Percentiles rank a stretch among this genome's conserved stretches.
Evolutionary conservation across 2,329 filamentous ascomycete genomes (phyloP).

Genomic region (Nakataea oryzae): DNA sequence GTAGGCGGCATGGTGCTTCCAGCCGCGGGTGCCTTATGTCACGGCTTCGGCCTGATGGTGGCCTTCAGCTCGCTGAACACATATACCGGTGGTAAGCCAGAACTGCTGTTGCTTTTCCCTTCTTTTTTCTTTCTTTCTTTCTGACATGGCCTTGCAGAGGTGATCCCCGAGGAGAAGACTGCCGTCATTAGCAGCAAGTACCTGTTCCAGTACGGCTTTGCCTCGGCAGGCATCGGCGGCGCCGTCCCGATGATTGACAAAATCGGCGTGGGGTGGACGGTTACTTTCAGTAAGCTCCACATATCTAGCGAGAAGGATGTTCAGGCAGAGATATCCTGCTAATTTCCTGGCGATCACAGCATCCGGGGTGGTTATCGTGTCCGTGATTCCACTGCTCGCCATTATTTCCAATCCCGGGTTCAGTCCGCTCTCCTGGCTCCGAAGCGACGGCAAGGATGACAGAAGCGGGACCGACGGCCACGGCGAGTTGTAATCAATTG

Average conservation of each 20-base stretch:
- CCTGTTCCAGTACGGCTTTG: constrained; percentile 8
- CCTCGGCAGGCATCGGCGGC: constrained; percentile 5
- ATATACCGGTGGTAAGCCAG: constrained; percentile 20
- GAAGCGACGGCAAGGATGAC: neutral
- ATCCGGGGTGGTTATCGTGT: neutral
- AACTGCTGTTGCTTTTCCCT: neutral
- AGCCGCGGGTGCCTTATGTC: constrained; percentile 63
- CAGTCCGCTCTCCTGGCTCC: neutral
- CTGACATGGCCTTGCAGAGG: constrained; percentile 2
- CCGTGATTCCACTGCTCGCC: neutral
- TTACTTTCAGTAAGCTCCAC: constrained; percentile 5
- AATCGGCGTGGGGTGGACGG: constrained; percentile 8
- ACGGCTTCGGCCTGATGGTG: constrained; percentile 65
- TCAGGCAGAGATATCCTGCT: neutral
- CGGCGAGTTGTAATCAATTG: neutral
- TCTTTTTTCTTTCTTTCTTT: neutral
- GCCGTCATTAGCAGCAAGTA: constrained; percentile 10
- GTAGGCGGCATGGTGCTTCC: constrained; percentile 48
- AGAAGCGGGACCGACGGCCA: neutral
- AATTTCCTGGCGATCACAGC: neutral
- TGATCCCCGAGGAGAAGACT: constrained; percentile 4
- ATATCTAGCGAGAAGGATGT: neutral
- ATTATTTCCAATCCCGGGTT: neutral
- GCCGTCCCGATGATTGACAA: constrained; percentile 6
- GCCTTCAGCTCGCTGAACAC: constrained; percentile 69